These are phyloP conservation scores for Phytophthora litchii DNA, from an alignment of 352 stramenopile species.

Conservation along the genomic window DNA sequence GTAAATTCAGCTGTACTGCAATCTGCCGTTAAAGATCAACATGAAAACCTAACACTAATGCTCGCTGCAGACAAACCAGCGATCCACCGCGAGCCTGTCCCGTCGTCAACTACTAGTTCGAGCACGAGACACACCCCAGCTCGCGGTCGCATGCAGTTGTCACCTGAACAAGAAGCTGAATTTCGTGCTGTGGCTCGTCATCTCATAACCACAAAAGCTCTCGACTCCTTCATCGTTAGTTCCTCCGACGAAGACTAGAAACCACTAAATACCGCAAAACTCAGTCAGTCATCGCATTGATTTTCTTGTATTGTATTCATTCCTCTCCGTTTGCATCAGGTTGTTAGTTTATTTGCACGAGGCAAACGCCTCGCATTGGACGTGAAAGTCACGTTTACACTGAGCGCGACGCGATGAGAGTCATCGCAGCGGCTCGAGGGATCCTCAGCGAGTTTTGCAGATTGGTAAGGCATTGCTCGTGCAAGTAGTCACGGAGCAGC, in stretches of 20 bases:
- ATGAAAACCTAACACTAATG: not conserved
- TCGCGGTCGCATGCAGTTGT: constrained; percentile 4
- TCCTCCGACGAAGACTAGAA: constrained; percentile 39
- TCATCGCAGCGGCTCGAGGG: constrained; percentile 61
- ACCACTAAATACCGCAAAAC: not conserved
- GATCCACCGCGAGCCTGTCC: not conserved
- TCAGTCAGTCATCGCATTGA: not conserved
- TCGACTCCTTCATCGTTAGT: constrained; percentile 37
- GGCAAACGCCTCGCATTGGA: constrained; percentile 5
- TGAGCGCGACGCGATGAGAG: constrained; percentile 49
- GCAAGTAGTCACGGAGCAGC: constrained; percentile 79
- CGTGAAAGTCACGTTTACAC: constrained; percentile 11
- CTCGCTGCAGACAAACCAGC: not conserved
- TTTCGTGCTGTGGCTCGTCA: constrained; percentile 46
- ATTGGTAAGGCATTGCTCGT: constrained; percentile 78
- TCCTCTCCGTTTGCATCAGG: constrained; percentile 3
- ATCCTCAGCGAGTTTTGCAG: constrained; percentile 73
- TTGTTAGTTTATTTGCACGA: constrained; percentile 24
- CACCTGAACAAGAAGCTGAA: constrained; percentile 35
- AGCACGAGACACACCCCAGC: not conserved
- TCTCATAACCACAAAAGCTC: constrained; percentile 32
- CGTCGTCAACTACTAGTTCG: not conserved
- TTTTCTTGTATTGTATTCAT: constrained; percentile 17
- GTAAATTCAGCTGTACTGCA: not conserved
- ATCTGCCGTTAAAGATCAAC: not conserved